phyloP scores from a whole-genome alignment of 129 eudicot genomes.

The Centaurea solstitialis region DNA sequence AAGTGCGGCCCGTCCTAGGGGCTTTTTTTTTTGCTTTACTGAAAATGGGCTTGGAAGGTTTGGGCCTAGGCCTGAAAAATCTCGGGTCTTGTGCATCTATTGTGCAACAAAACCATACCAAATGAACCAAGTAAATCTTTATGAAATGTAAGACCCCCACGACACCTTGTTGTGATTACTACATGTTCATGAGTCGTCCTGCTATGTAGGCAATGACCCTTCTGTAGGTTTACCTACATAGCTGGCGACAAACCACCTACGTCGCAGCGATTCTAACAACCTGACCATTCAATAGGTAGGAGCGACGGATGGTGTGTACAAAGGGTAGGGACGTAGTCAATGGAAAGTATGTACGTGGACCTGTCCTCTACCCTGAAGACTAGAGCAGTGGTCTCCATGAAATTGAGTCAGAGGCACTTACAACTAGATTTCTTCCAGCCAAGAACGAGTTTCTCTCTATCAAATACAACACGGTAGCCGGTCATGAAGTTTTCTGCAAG shows the following conservation, averaged over 20 bases:
- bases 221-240: too few species aligned
- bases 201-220: too few species aligned
- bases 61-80: background rate
- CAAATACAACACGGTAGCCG: constrained; percentile 81
- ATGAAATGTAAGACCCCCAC: too few species aligned
- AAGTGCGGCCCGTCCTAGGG: background rate
- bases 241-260: background rate
- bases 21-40: background rate
- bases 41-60: background rate
- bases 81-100: background rate
- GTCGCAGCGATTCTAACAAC: background rate
- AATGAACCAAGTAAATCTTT: background rate
- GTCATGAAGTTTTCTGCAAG: constrained; percentile 87
- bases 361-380: background rate
- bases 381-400: background rate
- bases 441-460: constrained; percentile 68
- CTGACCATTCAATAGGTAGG: too few species aligned
- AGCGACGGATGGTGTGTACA: too few species aligned
- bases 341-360: background rate
- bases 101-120: background rate
- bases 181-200: too few species aligned
- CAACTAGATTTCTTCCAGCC: constrained; percentile 82
- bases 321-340: too few species aligned
- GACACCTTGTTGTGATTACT: too few species aligned
- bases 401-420: constrained; percentile 33